Base-by-base conservation (phyloP, 2,329 filamentous ascomycete genomes). In the Fusarium caatingaense region DNA sequence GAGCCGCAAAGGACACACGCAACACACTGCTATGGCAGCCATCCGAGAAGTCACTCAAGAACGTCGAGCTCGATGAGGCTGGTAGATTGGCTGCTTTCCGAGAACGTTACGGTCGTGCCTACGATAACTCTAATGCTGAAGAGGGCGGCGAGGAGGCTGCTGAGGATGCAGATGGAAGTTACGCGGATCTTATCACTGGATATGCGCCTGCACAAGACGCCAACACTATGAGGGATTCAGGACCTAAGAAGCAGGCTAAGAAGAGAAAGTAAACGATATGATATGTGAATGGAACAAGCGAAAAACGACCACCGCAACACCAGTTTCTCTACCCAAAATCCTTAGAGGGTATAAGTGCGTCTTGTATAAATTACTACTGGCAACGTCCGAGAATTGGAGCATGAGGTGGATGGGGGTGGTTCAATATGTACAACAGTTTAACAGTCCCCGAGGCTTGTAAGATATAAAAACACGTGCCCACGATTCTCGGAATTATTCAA, bases 1-100 rank as follows among this genome's bases (percentile, higher is more conserved):
- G 84, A 63, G 83, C 84, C 61, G 83, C 83, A 65, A 97, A 97
- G 82, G 96, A 99, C 83, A 93, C 91, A 46, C 90, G 93, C 75
- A 99, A 98, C 85, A 91, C 93, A 76, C 84, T 93, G 4, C 82
- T 97, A 56, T 99, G 96, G 96, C 96, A 98, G 80, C 96, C 96
- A 0, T 90, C 86, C 63, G 91, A 92, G 72, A 89, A 90, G 81
- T 91, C 92, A 67, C 85, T 99, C 75, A 84, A 91, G 78, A 97
- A 96, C 79, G 87, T 98, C 61, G 96, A 99, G 83, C 90, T 97
- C 69, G 96, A 99, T 80, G 96, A 98, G 86, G 95, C 96, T 5
- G 96, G 96, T 20, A 89, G 92, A 77, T 83, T 99, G 76, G 92
- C 91, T 55, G 92, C 93, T 58, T 99, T 99, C 84, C 87, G 96